Evolutionary conservation across 1,139 yeast genomes (phyloP), one percentile per base, ranked within the genome.

Genomic region (Candida labiduridarum): DNA sequence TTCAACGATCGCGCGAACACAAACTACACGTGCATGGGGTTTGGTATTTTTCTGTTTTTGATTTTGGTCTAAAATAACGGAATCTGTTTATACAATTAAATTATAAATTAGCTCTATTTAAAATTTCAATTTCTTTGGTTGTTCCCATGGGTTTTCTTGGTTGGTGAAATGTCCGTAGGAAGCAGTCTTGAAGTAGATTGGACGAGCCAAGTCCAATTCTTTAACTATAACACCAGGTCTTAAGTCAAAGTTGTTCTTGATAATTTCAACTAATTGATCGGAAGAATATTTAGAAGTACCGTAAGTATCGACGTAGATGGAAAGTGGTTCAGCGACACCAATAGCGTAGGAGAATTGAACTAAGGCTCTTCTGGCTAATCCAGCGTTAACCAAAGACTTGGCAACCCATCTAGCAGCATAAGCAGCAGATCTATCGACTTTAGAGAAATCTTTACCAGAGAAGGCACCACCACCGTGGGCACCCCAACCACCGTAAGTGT

Each of bases 401-500:
- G 99, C 99, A 65, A 94, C 97, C 99, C 99, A 95, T 83, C 99
- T 91, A 65, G 99, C 99, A 68, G 99, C 98, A 72, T 94, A 94
- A 62, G 99, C 99, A 70, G 99, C 99, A 61, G 99, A 94, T 83
- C 99, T 90, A 78, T 94, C 99, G 69, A 94, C 99, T 84, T 94
- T 94, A 72, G 98, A 90, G 89, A 90, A 94, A 78, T 94, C 99
- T 84, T 94, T 94, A 78, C 99, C 99, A 58, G 97, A 89, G 91
- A 95, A 94, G 60, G 99, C 99, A 84, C 99, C 99, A 83, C 99
- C 99, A 79, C 99, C 99, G 83, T 94, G 99, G 67, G 99, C 98
- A 78, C 99, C 97, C 95, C 99, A 95, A 67, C 99, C 99, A 82
- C 99, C 99, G 80, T 94, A 94, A 59, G 99, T 96, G 78, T 94